Base-by-base conservation (phyloP, 1,139 yeast genomes). In the Magnusiomyces clavatus region DNA sequence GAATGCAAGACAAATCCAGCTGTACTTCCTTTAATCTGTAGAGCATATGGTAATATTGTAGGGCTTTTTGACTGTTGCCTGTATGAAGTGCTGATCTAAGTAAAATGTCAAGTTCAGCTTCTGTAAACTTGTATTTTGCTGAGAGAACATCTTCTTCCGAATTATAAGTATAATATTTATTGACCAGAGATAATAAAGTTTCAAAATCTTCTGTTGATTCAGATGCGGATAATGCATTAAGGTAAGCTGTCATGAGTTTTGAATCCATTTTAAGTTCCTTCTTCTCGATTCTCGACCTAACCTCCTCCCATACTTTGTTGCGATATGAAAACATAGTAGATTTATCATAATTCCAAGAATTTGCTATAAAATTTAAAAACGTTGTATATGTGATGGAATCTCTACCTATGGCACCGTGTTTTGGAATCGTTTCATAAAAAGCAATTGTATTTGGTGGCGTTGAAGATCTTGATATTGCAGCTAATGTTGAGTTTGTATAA, bases 351-450 rank as follows among this genome's bases (percentile, higher is more conserved):
- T 49, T 46, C 10, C 44, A 14, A 4, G 49, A 47, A 19, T 50
- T 52, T 2, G 51, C 29, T 8, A 53, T 44, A 49, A 53, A 38
- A 36, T 51, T 53, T 11, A 53, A 46, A 43, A 53, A 48, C 6
- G 54, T 49, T 8, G 56, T 48, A 43, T 53, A 53, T 2, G 56
- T 53, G n/a, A 46, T 41, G 40, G 38, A 19, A 42, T 53, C 56
- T 47, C 54, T 49, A 2, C 54, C 51, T 41, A 53, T 51, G 19
- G 41, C 35, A 8, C 56, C 56, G 10, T 17, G 31, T 17, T 42
- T 41, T 3, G 56, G 56, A 16, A 53, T 53, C n/a, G 51, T 51
- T 14, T 31, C 40, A 40, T 48, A 53, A 42, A 53, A 42, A 2
- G 51, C 56, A 43, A 46, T 16, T 6, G 56, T 54, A 14, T 51